Evolutionary conservation across 2,329 filamentous ascomycete species (phyloP).

Genomic region (Pseudocercospora crystallina): DNA sequence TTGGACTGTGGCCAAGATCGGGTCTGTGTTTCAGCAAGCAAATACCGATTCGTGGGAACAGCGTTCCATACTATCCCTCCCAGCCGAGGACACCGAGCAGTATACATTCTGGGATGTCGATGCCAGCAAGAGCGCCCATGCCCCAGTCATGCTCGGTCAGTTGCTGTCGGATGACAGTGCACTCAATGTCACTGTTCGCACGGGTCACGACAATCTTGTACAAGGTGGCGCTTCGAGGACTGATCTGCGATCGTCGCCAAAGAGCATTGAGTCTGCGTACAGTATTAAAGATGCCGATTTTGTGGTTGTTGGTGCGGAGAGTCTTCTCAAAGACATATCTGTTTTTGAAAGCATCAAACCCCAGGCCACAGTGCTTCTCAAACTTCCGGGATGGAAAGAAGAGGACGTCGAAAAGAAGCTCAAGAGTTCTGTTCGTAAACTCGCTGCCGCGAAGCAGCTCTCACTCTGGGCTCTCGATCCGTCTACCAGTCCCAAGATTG

Average conservation of each 20-base stretch:
- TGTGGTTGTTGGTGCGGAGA: slow-evolving; percentile 74
- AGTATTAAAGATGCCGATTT: slow-evolving; percentile 76
- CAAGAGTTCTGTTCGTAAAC: slow-evolving; percentile 67
- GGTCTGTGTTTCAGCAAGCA: slow-evolving; percentile 49
- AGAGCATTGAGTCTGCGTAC: slow-evolving; percentile 82
- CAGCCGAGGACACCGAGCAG: slow-evolving; percentile 62
- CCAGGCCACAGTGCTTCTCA: slow-evolving; percentile 50
- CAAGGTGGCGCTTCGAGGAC: slow-evolving; percentile 78
- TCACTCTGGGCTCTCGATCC: slow-evolving; percentile 76
- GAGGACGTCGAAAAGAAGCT: slow-evolving; percentile 90
- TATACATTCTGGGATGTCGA: slow-evolving; percentile 95
- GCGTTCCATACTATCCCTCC: slow-evolving; percentile 39
- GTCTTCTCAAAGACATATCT: slow-evolving; percentile 80
- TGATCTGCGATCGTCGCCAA: slow-evolving; percentile 80
- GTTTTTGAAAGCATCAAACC: slow-evolving; percentile 43
- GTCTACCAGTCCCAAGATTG: slow-evolving; percentile 64
- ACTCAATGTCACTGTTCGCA: slow-evolving; percentile 61
- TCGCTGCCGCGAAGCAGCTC: slow-evolving; percentile 67
- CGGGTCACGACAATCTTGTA: slow-evolving; percentile 61
- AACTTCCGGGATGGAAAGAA: slow-evolving; percentile 75
- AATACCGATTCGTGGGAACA: slow-evolving; percentile 41
- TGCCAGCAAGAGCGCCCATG: slow-evolving; percentile 64
- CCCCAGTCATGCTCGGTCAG: slow-evolving; percentile 62
- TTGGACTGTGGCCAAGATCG: slow-evolving; percentile 60
- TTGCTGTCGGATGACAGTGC: slow-evolving; percentile 61